Evolutionary conservation across 208 protist species (phyloP).

Genomic region (Perkinsela sp.): DNA sequence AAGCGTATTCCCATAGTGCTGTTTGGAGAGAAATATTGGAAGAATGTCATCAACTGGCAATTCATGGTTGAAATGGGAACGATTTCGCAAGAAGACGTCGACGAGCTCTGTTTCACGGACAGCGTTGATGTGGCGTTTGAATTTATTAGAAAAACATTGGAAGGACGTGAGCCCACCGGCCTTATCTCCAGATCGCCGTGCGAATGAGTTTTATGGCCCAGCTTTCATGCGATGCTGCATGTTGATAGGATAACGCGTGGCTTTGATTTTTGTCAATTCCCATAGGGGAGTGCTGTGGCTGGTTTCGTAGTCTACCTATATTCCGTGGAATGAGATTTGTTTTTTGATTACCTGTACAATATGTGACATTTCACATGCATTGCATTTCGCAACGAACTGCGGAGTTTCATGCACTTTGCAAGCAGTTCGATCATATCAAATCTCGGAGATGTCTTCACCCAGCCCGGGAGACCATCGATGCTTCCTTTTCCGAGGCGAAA

Average conservation of each 20-base stretch:
- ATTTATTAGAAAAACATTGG: slow-evolving; percentile 12
- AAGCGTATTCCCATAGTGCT: slow-evolving; percentile 50
- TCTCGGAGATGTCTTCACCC: too few species aligned
- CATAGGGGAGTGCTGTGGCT: neutral
- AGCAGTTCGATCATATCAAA: too few species aligned
- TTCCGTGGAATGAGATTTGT: neutral
- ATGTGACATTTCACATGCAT: too few species aligned
- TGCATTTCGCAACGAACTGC: too few species aligned
- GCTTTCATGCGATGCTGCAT: too few species aligned
- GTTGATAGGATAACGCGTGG: neutral
- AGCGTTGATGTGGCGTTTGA: slow-evolving; percentile 33
- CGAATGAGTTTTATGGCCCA: too few species aligned
- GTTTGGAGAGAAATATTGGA: slow-evolving; percentile 47
- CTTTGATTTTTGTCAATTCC: neutral
- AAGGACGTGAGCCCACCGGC: neutral
- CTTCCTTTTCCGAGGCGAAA: too few species aligned
- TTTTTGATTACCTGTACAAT: too few species aligned
- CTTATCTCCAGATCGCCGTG: neutral
- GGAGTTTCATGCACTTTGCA: too few species aligned
- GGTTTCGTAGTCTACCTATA: neutral
- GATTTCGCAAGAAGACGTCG: slow-evolving; percentile 44
- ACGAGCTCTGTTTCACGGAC: slow-evolving; percentile 51
- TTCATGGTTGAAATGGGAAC: slow-evolving; percentile 45
- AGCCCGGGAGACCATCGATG: too few species aligned
- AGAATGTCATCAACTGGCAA: slow-evolving; percentile 54